Evolutionary conservation across 768 basidiomycete genomes (phyloP).

Genomic region (Pisolithus orientalis): DNA sequence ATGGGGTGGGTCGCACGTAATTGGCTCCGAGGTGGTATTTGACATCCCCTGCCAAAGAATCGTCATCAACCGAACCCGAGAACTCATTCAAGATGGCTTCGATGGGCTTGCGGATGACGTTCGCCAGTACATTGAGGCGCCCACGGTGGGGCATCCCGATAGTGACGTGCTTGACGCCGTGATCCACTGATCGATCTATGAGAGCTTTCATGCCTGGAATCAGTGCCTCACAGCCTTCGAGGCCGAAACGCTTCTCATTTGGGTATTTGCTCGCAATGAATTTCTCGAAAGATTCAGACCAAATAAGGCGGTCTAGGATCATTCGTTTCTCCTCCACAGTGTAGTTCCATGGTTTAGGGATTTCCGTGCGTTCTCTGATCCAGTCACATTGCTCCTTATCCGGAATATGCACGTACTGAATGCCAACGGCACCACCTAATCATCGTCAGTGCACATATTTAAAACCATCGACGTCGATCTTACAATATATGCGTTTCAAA

Average conservation of each 20-base stretch:
- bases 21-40: constrained; percentile 99
- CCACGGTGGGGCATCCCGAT: constrained; percentile 99
- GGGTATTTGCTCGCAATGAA: constrained; percentile 98
- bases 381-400: constrained; percentile 99
- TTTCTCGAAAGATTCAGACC: constrained; percentile 99
- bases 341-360: constrained; percentile 96
- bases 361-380: constrained; percentile 95
- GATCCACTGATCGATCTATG: constrained; percentile 96
- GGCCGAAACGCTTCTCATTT: constrained; percentile 98
- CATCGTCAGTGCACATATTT: constrained; percentile 3
- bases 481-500: constrained; percentile 91
- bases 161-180: constrained; percentile 92
- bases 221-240: constrained; percentile 96
- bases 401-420: constrained; percentile 93
- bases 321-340: constrained; percentile 97
- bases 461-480: constrained; percentile 23
- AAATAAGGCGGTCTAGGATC: constrained; percentile 98
- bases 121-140: constrained; percentile 93
- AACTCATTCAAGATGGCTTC: constrained; percentile 99
- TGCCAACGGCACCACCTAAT: constrained; percentile 78
- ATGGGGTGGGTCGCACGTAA: constrained; percentile 96
- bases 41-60: constrained; percentile 91
- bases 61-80: constrained; percentile 64
- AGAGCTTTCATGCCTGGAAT: constrained; percentile 99
- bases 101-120: constrained; percentile 97